Conservation (phyloP, 2,329 filamentous ascomycete genomes). For the Teratosphaeria pseudoeucalypti region DNA sequence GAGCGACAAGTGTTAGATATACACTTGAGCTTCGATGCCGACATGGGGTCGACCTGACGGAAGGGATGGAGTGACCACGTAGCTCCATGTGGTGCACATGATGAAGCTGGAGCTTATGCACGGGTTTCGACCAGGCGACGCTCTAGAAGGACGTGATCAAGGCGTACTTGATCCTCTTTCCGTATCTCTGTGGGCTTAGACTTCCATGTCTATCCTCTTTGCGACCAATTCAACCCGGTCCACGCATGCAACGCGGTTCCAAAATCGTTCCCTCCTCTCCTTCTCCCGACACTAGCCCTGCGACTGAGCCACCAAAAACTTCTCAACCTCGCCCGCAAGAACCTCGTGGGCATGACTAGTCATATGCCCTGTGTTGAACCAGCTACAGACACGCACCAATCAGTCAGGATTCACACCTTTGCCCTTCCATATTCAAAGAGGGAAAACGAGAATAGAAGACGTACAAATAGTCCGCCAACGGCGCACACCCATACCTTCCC, state of each 20-base stretch:
- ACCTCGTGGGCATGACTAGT: slow-evolving; percentile 5
- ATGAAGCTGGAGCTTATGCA: no score
- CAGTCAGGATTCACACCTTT: not conserved
- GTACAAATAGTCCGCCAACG: slow-evolving; percentile 11
- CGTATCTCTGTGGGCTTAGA: no score
- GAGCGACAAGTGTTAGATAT: not conserved
- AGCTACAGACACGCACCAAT: not conserved
- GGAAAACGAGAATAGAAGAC: not conserved
- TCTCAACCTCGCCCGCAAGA: slow-evolving; percentile 1
- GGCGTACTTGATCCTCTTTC: no score
- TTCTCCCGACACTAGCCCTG: not conserved
- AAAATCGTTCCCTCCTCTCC: not conserved
- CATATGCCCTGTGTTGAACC: slow-evolving; percentile 6
- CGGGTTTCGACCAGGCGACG: no score
- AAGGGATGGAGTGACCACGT: not conserved
- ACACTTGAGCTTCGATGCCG: not conserved
- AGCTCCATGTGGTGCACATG: no score
- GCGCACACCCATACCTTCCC: slow-evolving; percentile 35
- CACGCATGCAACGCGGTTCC: no score
- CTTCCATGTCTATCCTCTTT: no score
- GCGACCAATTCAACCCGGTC: no score
- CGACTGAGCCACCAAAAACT: not conserved
- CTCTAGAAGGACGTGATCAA: no score
- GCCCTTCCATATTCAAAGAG: not conserved
- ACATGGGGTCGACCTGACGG: not conserved